Percentiles rank a stretch among this genome's conserved stretches.
Conservation (phyloP, 2,329 filamentous ascomycete species). For the Curvularia lunata region DNA sequence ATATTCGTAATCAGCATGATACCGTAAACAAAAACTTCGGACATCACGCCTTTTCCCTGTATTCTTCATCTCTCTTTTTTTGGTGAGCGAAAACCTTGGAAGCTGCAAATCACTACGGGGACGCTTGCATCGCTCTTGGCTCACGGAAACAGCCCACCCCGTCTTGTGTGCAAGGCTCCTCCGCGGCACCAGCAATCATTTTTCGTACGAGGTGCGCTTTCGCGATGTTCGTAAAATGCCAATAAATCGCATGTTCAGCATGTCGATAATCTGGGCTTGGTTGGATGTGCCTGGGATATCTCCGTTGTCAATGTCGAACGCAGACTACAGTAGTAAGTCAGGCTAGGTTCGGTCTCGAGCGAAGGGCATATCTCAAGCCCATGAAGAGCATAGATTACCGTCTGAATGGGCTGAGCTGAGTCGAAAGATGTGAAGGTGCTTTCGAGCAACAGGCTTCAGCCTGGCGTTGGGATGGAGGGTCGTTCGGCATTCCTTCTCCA, state of each 20-base stretch:
- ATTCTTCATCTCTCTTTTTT: background rate
- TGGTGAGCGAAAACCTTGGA: background rate
- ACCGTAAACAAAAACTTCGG: background rate
- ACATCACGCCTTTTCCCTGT: background rate
- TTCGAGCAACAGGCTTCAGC: background rate
- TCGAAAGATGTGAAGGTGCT: background rate
- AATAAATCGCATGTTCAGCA: background rate
- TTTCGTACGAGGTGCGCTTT: background rate
- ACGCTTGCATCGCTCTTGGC: background rate
- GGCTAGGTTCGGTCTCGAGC: background rate
- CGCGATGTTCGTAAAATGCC: background rate
- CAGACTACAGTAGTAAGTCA: background rate
- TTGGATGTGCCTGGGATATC: background rate
- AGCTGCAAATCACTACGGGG: background rate
- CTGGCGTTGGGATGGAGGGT: background rate
- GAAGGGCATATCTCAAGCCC: background rate
- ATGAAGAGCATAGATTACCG: background rate
- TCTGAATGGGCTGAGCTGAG: background rate
- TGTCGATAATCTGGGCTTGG: background rate
- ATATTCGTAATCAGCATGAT: background rate
- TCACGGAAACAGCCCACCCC: background rate
- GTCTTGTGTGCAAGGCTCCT: background rate
- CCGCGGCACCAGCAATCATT: background rate
- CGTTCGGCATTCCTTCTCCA: background rate
- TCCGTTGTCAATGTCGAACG: background rate